A percentile compares a stretch with the other conserved stretches of the same genome.
phyloP scores from a whole-genome alignment of 1,284 basidiomycete species.

The Pulchroboletus neoregius region DNA sequence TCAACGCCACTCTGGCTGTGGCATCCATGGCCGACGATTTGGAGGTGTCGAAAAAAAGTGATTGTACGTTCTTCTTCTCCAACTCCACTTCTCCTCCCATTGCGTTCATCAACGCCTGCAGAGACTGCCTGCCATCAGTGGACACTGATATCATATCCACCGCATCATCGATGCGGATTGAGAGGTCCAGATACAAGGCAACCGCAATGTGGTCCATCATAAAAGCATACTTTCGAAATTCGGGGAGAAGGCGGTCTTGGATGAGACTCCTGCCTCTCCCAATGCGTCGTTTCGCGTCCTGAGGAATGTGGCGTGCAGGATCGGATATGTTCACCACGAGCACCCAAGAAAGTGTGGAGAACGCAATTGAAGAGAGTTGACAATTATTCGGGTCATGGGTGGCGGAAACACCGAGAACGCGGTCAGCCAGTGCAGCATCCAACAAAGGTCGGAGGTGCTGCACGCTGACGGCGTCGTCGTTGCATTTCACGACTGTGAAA shows the following conservation, averaged over 20 bases:
- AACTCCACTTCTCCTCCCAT: slow-evolving; percentile 37
- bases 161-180: slow-evolving; percentile 37
- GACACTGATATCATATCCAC: slow-evolving; percentile 44
- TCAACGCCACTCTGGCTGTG: slow-evolving; percentile 32
- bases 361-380: slow-evolving; percentile 34
- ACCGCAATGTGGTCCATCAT: slow-evolving; percentile 42
- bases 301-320: slow-evolving; percentile 14
- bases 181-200: slow-evolving; percentile 40
- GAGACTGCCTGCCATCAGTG: slow-evolving; percentile 29
- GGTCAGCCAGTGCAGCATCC: slow-evolving; percentile 12
- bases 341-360: slow-evolving; percentile 34
- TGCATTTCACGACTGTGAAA: slow-evolving; percentile 24
- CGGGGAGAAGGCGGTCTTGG: slow-evolving; percentile 29
- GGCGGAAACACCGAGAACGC: slow-evolving; percentile 38
- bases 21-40: too few species aligned
- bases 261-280: slow-evolving; percentile 28
- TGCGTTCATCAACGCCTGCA: slow-evolving; percentile 36
- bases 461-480: slow-evolving; percentile 24
- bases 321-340: slow-evolving; percentile 32
- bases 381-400: slow-evolving; percentile 35
- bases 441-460: slow-evolving; percentile 29
- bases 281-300: slow-evolving; percentile 15
- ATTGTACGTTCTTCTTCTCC: slow-evolving; percentile 30
- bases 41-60: slow-evolving; percentile 42
- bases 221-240: slow-evolving; percentile 38